Evolutionary conservation across 352 stramenopile species (phyloP), one percentile per base, ranked within the genome.

Genomic region (Phytophthora uliginosa): DNA sequence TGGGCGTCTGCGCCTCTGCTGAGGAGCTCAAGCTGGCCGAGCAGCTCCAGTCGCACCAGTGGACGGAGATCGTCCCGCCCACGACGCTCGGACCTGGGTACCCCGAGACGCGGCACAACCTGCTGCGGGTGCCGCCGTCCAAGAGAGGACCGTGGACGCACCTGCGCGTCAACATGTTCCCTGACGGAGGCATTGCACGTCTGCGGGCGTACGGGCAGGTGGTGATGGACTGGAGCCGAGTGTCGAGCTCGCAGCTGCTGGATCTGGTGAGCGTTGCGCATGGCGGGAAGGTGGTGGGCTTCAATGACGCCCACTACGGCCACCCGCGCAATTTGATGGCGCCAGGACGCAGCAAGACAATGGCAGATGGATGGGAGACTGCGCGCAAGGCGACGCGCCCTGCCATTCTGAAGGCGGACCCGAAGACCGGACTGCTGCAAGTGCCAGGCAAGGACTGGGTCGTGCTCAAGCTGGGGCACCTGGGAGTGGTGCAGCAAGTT

Each of bases 321-420:
- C 88, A 98, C 48, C 95, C 97, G n/a, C 93, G 87, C 66, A 98
- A 98, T 74, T 76, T 99, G 36, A 86, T 99, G 36, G 82, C 88
- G 18, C 86, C 91, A 1, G 88, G 84, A 36, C 82, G 92, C 24
- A 98, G 96, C 50, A 87, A 89, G 48, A 95, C 90, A 60, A 99
- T 99, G 95, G 93, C 93, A 0, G 95, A 97, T 63, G 95, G 96
- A 18, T 99, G 96, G 95, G 95, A 99, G 71, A 99, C 95, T 18
- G 94, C 95, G 7, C 84, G 96, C 26, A 98, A 99, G 77, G 88
- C 85, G 47, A 90, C 91, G 31, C 88, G 93, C 15, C 92, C 93
- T 51, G 59, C 86, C 0, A 78, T 98, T 66, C 68, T 98, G 12
- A 74, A 68, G 6, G 86, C 82, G 1, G 75, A 91, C 31, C 31